phyloP scores from a whole-genome alignment of 805 yeast species.

The Saccharomycopsis selenospora region DNA sequence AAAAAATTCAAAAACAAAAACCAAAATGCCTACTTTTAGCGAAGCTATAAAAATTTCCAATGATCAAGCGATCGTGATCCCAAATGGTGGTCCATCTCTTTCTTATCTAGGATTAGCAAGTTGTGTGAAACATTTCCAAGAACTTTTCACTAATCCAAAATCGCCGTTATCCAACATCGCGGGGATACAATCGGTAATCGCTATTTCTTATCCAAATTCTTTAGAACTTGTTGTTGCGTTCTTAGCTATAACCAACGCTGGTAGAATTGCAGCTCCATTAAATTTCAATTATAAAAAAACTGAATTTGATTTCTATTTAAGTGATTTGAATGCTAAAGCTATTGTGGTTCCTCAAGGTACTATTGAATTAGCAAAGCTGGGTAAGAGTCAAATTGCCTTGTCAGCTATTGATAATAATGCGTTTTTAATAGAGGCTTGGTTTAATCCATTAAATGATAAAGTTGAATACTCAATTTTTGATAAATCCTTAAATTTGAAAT shows the following conservation, averaged over 20 bases:
- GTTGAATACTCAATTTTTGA: conserved; percentile 34
- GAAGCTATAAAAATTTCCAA: conserved; percentile 32
- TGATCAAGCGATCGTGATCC: conserved; percentile 38
- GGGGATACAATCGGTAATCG: conserved; percentile 39
- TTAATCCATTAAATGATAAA: conserved; percentile 33
- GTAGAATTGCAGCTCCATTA: conserved; percentile 60
- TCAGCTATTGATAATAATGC: conserved; percentile 44
- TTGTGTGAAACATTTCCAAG: conserved; percentile 42
- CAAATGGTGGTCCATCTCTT: conserved; percentile 42
- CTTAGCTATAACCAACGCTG: conserved; percentile 48
- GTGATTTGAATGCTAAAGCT: conserved; percentile 50
- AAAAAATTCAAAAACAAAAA: neutral
- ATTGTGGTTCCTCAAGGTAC: conserved; percentile 52
- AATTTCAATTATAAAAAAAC: conserved; percentile 53
- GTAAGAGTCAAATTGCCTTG: neutral
- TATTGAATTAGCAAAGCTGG: conserved; percentile 22
- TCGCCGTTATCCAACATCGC: conserved; percentile 36
- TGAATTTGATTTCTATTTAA: conserved; percentile 60
- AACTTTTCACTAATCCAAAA: conserved; percentile 34
- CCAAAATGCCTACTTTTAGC: conserved; percentile 32
- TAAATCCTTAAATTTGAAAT: neutral
- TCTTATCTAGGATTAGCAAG: conserved; percentile 38
- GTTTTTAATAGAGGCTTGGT: conserved; percentile 47
- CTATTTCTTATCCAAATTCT: conserved; percentile 55
- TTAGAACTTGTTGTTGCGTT: conserved; percentile 52